phyloP scores from a whole-genome alignment of 345 rosid species.

The Ceriops tagal region DNA sequence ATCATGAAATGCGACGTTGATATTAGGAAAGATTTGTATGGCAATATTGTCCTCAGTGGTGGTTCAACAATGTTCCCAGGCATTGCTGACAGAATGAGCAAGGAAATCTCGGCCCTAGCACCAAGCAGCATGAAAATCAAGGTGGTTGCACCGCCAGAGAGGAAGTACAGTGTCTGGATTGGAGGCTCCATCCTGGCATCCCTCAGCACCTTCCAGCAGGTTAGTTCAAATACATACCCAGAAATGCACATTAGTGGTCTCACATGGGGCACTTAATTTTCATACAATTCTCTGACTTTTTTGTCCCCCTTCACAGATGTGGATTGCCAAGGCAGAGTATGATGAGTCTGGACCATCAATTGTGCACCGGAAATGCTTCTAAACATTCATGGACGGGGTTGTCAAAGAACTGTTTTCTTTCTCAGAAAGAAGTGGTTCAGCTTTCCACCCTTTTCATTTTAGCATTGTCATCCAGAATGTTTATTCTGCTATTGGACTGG shows the following conservation, averaged over 20 bases:
- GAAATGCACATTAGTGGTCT: too few species aligned
- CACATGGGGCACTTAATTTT: too few species aligned
- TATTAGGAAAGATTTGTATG: slow-evolving; percentile 31
- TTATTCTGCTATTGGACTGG: slow-evolving; percentile 39
- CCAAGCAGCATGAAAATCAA: slow-evolving; percentile 31
- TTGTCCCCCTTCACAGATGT: slow-evolving; percentile 45
- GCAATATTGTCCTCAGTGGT: slow-evolving; percentile 35
- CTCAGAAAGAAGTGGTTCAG: slow-evolving; percentile 7
- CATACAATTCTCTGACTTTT: too few species aligned
- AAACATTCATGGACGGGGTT: slow-evolving; percentile 24
- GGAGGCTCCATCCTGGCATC: slow-evolving; percentile 27
- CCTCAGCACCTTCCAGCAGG: slow-evolving; percentile 27
- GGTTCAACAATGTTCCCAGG: slow-evolving; percentile 35
- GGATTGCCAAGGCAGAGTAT: slow-evolving; percentile 92
- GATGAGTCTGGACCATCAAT: slow-evolving; percentile 94
- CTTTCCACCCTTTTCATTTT: slow-evolving; percentile 17
- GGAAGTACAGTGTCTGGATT: slow-evolving; percentile 34
- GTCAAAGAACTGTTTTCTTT: slow-evolving; percentile 18
- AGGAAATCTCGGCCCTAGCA: slow-evolving; percentile 30
- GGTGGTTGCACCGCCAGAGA: slow-evolving; percentile 29
- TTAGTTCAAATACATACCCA: not conserved
- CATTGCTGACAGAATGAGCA: slow-evolving; percentile 33
- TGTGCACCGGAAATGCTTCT: slow-evolving; percentile 94
- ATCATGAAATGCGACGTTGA: slow-evolving; percentile 32
- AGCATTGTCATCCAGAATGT: slow-evolving; percentile 33